phyloP scores from a whole-genome alignment of 352 stramenopile species.

The Pythium monospermum region DNA sequence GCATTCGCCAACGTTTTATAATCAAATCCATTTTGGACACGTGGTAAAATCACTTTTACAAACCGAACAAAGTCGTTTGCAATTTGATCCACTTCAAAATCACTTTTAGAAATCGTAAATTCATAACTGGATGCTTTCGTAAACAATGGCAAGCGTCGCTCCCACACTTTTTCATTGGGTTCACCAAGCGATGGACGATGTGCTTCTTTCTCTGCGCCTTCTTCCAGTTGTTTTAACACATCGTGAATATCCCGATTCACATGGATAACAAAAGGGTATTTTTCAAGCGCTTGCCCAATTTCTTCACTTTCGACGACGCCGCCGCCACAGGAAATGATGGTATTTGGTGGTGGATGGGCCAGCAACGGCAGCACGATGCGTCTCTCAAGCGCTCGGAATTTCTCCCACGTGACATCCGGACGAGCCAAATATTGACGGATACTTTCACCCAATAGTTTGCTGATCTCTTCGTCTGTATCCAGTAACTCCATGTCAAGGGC shows the following conservation, averaged over 20 bases:
- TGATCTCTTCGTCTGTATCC: conserved; percentile 75
- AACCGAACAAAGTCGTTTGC: conserved; percentile 70
- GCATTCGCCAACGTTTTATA: conserved; percentile 34
- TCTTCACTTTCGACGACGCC: conserved; percentile 74
- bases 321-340: conserved; percentile 80
- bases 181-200: conserved; percentile 59
- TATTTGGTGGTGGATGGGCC: conserved; percentile 44
- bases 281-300: conserved; percentile 52
- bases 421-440: conserved; percentile 65
- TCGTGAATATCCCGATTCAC: conserved; percentile 67
- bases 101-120: conserved; percentile 54
- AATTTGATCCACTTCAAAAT: conserved; percentile 54
- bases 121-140: conserved; percentile 44
- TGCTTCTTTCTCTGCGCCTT: conserved; percentile 26
- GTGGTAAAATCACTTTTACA: conserved; percentile 46
- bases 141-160: conserved; percentile 51
- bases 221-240: conserved; percentile 57
- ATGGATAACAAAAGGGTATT: conserved; percentile 69
- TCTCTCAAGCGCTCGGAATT: conserved; percentile 67
- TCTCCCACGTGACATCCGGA: conserved; percentile 61
- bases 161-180: conserved; percentile 54
- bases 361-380: conserved; percentile 57
- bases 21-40: conserved; percentile 44
- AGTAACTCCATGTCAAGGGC: conserved; percentile 54
- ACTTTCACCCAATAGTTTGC: conserved; percentile 56